Evolutionary conservation across 495 filamentous ascomycete species (phyloP), one percentile per base, ranked within the genome.

Genomic region (Letharia columbiana): DNA sequence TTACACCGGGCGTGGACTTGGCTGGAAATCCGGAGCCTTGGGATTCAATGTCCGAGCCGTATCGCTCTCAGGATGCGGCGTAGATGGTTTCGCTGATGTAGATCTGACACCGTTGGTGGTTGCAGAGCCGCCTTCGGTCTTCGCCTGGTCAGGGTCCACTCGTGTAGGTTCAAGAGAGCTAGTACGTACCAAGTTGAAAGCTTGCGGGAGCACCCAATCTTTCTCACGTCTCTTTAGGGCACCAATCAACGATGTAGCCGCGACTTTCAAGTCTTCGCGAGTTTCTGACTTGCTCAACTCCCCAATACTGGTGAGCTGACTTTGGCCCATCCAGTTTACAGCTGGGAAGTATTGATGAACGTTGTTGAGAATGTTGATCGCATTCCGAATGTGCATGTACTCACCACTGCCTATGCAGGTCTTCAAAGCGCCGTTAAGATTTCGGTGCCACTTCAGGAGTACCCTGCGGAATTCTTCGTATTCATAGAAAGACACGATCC

Each of bases 321-420:
- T 81, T 37, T 83, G 82, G 31, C 90, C 94, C 78, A 92, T 91
- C 79, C 89, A 92, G 70, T 94, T 92, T 56, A 98, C 86, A 18
- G 85, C 85, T 35, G 95, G 95, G 82, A 95, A 98, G 70, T 86
- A 80, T 40, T 89, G 84, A 42, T 87, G 81, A 49, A 95, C 80
- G 10, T 84, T 82, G 73, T 94, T 96, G 62, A 97, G 80, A n/a
- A 98, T 78, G 64, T 87, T 92, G 69, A 97, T 95, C 42, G 92
- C 90, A 73, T 99, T 99, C 17, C 91, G 85, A 72, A 98, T 96
- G 74, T 96, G 92, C 91, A 96, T 98, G 82, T 94, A 99, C 73
- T 99, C 92, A 67, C 82, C 86, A 17, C 86, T 84, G 20, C 83
- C 82, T 37, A 98, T 80, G 74, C 92, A 96, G 28, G 78, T 81